Evolutionary conservation across 495 filamentous ascomycete species (phyloP), one percentile per base, ranked within the genome.

Genomic region (Penicillium angulare): DNA sequence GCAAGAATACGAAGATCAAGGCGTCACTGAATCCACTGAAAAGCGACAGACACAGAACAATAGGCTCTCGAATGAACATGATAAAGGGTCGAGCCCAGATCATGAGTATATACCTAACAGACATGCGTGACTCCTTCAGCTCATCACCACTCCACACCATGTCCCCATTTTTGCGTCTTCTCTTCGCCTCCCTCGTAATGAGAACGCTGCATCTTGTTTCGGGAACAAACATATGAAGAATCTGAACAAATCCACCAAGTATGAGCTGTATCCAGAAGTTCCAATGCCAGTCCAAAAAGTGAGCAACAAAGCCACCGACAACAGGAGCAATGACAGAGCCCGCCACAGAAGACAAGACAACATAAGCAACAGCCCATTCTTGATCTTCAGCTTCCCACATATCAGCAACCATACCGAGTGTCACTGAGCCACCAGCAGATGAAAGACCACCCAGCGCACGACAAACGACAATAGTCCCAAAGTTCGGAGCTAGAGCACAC

Each of bases 401-500:
- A 56, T 92, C 88, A 21, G 88, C 88, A n/a, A 89, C 80, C 86
- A 92, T 89, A 15, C 88, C 88, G 1, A 92, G 79, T 0, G 88
- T 92, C 45, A 92, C 88, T 17, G 86, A 89, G 29, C 88, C 88
- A 29, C 88, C 88, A 4, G 88, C 88, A 0, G 86, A 86, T 12
- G 82, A 85, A 1, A 91, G 66, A 41, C 88, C 88, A 10, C 87
- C 88, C 0, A 92, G 71, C 7, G 77, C 74, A 7, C 88, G 80
- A 40, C 79, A 78, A 9, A 82, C 80, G 10, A 90, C 59, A 48
- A 90, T 74, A 2, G 84, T 80, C 4, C 68, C 80, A 48, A 87
- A 86, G 57, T 89, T 90, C 1, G 80, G 83, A 3, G 87, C 87
- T 24, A 91, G 56, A 0, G 79, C 87, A 38, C 86, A 86, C 1